Base-by-base conservation (phyloP, 2,329 filamentous ascomycete genomes). In the Fusarium torreyae region DNA sequence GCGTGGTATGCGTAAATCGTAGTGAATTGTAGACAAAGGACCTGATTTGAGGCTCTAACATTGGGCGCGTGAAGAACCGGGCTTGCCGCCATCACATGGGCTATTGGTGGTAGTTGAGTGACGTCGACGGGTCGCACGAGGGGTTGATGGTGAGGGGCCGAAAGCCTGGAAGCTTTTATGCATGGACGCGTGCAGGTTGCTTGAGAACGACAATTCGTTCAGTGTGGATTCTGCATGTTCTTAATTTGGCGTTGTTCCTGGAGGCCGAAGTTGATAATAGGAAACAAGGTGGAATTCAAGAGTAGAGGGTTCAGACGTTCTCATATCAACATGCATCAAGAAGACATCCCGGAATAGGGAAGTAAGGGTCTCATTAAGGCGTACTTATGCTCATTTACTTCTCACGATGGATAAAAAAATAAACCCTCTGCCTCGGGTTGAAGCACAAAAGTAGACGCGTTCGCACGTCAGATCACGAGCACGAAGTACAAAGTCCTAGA, bases 61-160 rank as follows among this genome's bases (percentile, higher is more conserved):
- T 54, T 56, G 46, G 24, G 40, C 49, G 51, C 22, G 38, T 54
- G 38, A 44, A 46, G 59, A 67, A 65, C 54, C 67, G 67, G 67
- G 67, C 50, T 70, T 70, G 54, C 67, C 67, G 54, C 63, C 63
- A 70, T 70, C 67, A 70, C 67, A 70, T 70, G 67, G 33, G 46
- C 48, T 34, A 52, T 43, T 17, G 31, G 63, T 68, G 58, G 46
- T 18, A 51, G 51, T 54, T 49, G 63, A 54, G 67, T 70, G 67
- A 70, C 67, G 63, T 68, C 50, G 57, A 57, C 51, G 45, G 34
- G 63, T 70, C 20, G 67, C 58, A 70, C 63, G 42, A 33, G 45
- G 42, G 34, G 43, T 51, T 31, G 53, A 63, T 57, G 40, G 26
- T 38, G 56, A 57, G 57, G 66, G 51, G 56, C 28, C 43, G 28